Evolutionary conservation across 176 grass and related monocot genomes (phyloP).

Genomic region (Juncus inflexus): DNA sequence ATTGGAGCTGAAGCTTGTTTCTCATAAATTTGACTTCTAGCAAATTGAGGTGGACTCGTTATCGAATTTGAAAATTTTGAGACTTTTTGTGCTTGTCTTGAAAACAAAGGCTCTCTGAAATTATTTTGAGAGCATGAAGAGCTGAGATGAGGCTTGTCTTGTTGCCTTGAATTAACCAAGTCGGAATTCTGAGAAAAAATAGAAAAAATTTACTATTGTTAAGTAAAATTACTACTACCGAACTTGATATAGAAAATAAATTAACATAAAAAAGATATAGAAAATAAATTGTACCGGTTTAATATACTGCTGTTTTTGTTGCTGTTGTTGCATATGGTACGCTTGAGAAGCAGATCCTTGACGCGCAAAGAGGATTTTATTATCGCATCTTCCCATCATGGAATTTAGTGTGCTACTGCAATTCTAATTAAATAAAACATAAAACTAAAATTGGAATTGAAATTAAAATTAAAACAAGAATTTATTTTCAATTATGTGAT

Average conservation of each 20-base stretch:
- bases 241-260: neutral
- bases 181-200: conserved; percentile 21
- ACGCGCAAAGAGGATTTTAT: conserved; percentile 34
- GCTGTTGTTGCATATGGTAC: conserved; percentile 28
- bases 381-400: conserved; percentile 18
- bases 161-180: neutral
- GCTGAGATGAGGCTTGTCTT: neutral
- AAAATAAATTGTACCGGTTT: conserved; percentile 16
- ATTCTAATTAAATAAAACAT: conserved; percentile 14
- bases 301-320: neutral
- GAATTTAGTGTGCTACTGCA: conserved; percentile 41
- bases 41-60: conserved; percentile 23
- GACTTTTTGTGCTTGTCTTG: conserved; percentile 26
- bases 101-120: conserved; percentile 25
- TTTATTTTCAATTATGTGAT: too few relatives aligned
- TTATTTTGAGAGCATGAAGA: conserved; percentile 15
- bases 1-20: neutral
- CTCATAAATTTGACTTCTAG: conserved; percentile 15
- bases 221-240: neutral
- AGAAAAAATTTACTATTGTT: neutral
- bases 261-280: neutral
- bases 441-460: neutral
- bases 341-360: conserved; percentile 33
- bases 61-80: conserved; percentile 9
- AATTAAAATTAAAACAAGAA: neutral